phyloP scores from a whole-genome alignment of 2,329 filamentous ascomycete species.

The Cladophialophora immunda region DNA sequence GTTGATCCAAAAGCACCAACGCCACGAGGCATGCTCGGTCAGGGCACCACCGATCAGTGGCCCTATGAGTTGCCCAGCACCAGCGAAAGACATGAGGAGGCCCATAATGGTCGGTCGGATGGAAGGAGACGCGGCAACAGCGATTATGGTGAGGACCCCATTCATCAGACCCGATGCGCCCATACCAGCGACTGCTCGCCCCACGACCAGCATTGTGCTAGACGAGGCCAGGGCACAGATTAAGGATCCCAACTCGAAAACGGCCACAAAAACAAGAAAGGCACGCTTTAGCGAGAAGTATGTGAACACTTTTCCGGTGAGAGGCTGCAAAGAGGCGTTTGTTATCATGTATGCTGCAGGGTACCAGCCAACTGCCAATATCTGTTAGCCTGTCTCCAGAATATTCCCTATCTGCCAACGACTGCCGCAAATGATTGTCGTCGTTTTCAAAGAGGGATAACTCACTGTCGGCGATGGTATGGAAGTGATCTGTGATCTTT shows the following conservation, averaged over 20 bases:
- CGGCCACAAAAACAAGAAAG: slow-evolving; percentile 44
- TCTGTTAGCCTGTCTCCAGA: neutral
- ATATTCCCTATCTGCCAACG: neutral
- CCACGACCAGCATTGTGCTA: slow-evolving; percentile 45
- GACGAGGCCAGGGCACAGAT: slow-evolving; percentile 45
- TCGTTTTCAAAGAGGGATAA: neutral
- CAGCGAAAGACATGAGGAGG: slow-evolving; percentile 44
- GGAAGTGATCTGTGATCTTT: slow-evolving; percentile 47
- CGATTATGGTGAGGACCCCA: slow-evolving; percentile 56
- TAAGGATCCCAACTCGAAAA: slow-evolving; percentile 47
- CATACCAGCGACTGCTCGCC: slow-evolving; percentile 47
- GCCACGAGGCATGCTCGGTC: slow-evolving; percentile 48
- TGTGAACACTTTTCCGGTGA: slow-evolving; percentile 58
- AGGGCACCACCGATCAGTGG: slow-evolving; percentile 55
- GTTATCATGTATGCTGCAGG: slow-evolving; percentile 54
- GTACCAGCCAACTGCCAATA: slow-evolving; percentile 47
- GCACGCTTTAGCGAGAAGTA: slow-evolving; percentile 49
- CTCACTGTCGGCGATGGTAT: slow-evolving; percentile 47
- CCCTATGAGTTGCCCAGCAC: slow-evolving; percentile 50
- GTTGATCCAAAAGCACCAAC: slow-evolving; percentile 54
- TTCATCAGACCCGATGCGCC: slow-evolving; percentile 46
- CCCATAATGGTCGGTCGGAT: slow-evolving; percentile 48
- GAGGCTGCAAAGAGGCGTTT: slow-evolving; percentile 53
- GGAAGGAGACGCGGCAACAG: slow-evolving; percentile 44
- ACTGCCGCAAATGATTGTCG: neutral